Evolutionary conservation across 1,284 basidiomycete species (phyloP).

Genomic region (Marasmius sp.): DNA sequence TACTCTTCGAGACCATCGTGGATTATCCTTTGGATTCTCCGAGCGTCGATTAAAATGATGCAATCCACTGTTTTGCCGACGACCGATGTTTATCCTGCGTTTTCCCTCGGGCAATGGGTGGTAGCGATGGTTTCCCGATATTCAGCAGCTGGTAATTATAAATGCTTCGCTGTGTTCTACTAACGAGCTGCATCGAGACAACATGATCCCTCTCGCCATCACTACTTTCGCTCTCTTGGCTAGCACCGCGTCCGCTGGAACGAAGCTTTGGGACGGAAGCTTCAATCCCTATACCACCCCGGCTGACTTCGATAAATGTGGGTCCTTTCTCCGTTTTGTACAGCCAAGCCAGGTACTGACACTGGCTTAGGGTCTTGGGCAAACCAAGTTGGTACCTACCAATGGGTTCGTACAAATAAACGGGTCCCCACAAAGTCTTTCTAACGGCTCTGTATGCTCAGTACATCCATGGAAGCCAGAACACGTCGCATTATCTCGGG

Average conservation of each 20-base stretch:
- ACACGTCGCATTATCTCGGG: slow-evolving; percentile 56
- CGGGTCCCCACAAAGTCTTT: background rate
- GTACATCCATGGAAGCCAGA: slow-evolving; percentile 61
- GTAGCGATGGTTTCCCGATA: slow-evolving; percentile 34
- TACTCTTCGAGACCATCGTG: background rate
- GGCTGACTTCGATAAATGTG: slow-evolving; percentile 56
- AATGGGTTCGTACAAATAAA: slow-evolving; percentile 43
- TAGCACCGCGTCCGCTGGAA: slow-evolving; percentile 42
- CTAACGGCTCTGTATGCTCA: slow-evolving; percentile 12
- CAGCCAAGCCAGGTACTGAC: background rate
- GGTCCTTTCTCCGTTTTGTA: slow-evolving; percentile 14
- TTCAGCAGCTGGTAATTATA: slow-evolving; percentile 20
- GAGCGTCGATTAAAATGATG: slow-evolving; percentile 3
- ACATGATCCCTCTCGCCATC: slow-evolving; percentile 29
- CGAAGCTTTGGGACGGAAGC: slow-evolving; percentile 51
- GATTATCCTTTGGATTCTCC: background rate
- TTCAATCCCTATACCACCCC: slow-evolving; percentile 51
- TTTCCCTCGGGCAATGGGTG: slow-evolving; percentile 19
- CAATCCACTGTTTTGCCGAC: slow-evolving; percentile 24
- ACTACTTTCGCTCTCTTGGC: slow-evolving; percentile 25
- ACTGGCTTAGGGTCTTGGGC: slow-evolving; percentile 51
- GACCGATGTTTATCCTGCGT: slow-evolving; percentile 36
- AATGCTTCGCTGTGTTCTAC: background rate
- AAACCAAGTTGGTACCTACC: slow-evolving; percentile 56
- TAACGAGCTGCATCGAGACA: background rate